Evolutionary conservation across 768 basidiomycete species (phyloP), one percentile per base, ranked within the genome.

Genomic region (Amanita polypyramis): DNA sequence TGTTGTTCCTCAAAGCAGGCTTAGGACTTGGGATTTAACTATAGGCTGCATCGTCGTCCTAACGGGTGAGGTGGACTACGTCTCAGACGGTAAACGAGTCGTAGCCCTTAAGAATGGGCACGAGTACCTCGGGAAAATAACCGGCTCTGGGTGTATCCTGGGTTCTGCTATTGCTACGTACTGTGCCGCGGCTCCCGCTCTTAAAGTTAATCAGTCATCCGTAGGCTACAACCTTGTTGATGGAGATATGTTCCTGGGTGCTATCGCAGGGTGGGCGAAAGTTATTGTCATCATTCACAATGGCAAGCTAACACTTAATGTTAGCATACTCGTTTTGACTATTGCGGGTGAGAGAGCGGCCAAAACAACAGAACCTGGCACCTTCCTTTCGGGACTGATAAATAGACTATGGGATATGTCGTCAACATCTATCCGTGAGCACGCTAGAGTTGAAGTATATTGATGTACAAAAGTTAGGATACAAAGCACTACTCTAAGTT

Each of bases 61-160:
- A 54, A 92, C 90, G 0, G 94, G 94, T 1, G 67, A 72, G 11
- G 70, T 64, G 0, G 94, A 97, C 60, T 94, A 85, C 62, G 70
- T 96, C 40, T 90, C 89, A 0, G 89, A 96, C 56, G 94, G 93
- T 5, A 57, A 62, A 9, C 70, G 62, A 4, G 81, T 90, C 4
- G 70, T 88, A n/a, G 70, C 74, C 36, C 64, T 90, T 5, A 65
- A 69, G 3, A 96, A 96, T 56, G 94, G 94, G 0, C 71, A 86
- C 57, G 64, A 68, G 12, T 65, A 85, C 20, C 76, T 96, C 6
- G 82, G 80, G 0, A 70, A 75, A 46, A 91, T 97, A 48, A 96
- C 94, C 0, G 94, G 93, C 0, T 87, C 87, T 20, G 93, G 93
- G 3, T 97, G 93, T 58, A 79, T 94, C 61, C 68, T 79, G 19